phyloP scores from a whole-genome alignment of 768 basidiomycete species.

The Neoboletus magnificus region DNA sequence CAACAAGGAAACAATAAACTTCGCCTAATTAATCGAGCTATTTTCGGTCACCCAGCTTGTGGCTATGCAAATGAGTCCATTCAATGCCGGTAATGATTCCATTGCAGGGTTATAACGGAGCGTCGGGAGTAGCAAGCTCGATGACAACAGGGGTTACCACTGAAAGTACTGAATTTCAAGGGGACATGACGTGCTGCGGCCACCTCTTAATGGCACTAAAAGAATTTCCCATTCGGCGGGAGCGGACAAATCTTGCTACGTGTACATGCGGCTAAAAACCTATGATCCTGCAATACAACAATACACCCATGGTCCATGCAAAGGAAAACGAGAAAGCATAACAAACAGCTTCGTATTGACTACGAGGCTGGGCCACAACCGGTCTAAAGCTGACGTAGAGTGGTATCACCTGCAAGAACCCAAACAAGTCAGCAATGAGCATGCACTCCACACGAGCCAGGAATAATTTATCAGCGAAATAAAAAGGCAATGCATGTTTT shows the following conservation, averaged over 20 bases:
- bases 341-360: not conserved
- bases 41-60: not conserved
- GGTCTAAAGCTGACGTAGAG: not conserved
- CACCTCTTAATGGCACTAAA: not conserved
- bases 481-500: slow-evolving; percentile 64
- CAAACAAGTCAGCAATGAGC: slow-evolving; percentile 6
- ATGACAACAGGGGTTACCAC: too few species aligned
- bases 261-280: slow-evolving; percentile 8
- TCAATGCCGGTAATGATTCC: not conserved
- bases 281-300: slow-evolving; percentile 12
- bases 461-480: slow-evolving; percentile 27
- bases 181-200: not conserved
- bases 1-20: slow-evolving; percentile 25
- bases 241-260: not conserved
- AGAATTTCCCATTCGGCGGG: not conserved
- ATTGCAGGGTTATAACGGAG: too few species aligned
- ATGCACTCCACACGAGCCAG: not conserved
- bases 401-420: slow-evolving; percentile 6
- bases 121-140: not conserved
- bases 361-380: not conserved
- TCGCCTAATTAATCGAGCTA: slow-evolving; percentile 9
- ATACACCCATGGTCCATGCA: slow-evolving; percentile 15
- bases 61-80: slow-evolving; percentile 5
- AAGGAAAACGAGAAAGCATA: not conserved
- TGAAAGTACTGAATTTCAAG: too few species aligned